A percentile compares a stretch with the other conserved stretches of the same genome.
These are phyloP conservation scores for Mycena venus DNA, from an alignment of 768 basidiomycete species.

Conservation along the genomic window DNA sequence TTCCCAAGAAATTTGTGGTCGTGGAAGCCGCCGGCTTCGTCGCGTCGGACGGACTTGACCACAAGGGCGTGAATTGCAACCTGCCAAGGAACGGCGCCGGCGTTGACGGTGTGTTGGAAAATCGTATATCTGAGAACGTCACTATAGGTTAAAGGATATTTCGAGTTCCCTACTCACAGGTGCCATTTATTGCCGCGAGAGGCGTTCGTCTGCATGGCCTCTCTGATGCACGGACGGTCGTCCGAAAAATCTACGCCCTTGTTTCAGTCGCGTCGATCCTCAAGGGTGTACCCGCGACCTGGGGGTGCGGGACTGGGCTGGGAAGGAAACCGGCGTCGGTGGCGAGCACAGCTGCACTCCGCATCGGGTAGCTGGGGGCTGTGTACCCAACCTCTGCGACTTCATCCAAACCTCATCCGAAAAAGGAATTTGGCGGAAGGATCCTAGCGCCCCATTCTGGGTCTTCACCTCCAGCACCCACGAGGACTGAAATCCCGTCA, in stretches of 20 bases:
- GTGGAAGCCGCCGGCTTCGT: constrained; percentile 22
- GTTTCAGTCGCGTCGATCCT: background rate
- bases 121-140: constrained; percentile 3
- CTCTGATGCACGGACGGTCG: background rate
- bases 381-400: background rate
- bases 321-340: background rate
- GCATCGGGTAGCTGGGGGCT: constrained; percentile 9
- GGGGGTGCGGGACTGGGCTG: background rate
- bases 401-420: background rate
- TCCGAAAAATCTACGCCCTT: background rate
- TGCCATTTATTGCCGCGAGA: constrained; percentile 2
- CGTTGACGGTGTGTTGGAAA: constrained; percentile 13
- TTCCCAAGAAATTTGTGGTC: constrained; percentile 38
- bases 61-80: constrained; percentile 18
- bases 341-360: background rate
- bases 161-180: background rate
- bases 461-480: constrained; percentile 3
- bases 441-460: background rate
- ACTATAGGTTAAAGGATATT: background rate
- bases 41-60: constrained; percentile 39
- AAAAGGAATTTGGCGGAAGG: background rate
- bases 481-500: background rate
- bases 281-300: background rate
- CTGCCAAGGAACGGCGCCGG: constrained; percentile 21
- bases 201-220: constrained; percentile 2